Base-by-base conservation (phyloP, 345 rosid species). In the Rhizophora apiculata region DNA sequence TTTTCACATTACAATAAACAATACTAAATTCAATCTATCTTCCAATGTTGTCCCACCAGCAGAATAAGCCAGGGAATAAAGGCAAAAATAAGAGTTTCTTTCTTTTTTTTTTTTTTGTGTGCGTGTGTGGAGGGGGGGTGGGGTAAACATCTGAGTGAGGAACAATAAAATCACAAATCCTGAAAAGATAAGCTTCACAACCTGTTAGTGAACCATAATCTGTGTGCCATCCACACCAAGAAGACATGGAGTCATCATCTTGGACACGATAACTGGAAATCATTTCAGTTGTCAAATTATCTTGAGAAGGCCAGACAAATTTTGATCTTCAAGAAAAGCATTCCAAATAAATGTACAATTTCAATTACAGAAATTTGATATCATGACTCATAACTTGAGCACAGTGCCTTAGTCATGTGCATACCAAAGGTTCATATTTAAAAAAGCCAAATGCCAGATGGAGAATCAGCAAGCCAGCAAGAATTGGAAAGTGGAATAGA, bases 211-310 rank as follows among this genome's bases (percentile, higher is more conserved):
- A 93, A 60, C 91, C 94, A 61, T 89, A 89, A 84, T 93, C 98
- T 22, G 95, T 88, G 67, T 94, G 98, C 97, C 97, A 94, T 65
- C 98, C 98, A 62, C 97, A 94, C 98, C 98, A 94, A 73, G 93
- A 88, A 48, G 97, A 91, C 70, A 82, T 76, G 34, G 89, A 82
- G 59, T 83, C 88, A 29, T 68, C 76, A 78, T 81, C 80, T 78
- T 74, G 80, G 6, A 29, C 65, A 77, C n/a, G 19, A 60, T 82
- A 66, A 68, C 97, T 89, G 89, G 71, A 85, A 9, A 52, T 43
- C 64, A 76, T 64, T 34, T 62, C 63, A 65, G 15, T 52, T 37
- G 63, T 74, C 58, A 74, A 60, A 67, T 58, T 11, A 63, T 56
- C 51, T 67, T 59, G 49, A 32, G 67, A 74, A 24, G 67, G 6